Percentiles rank a stretch among this genome's conserved stretches.
Conservation (phyloP, 306 rosid genomes). For the Cucumis cinereus region DNA sequence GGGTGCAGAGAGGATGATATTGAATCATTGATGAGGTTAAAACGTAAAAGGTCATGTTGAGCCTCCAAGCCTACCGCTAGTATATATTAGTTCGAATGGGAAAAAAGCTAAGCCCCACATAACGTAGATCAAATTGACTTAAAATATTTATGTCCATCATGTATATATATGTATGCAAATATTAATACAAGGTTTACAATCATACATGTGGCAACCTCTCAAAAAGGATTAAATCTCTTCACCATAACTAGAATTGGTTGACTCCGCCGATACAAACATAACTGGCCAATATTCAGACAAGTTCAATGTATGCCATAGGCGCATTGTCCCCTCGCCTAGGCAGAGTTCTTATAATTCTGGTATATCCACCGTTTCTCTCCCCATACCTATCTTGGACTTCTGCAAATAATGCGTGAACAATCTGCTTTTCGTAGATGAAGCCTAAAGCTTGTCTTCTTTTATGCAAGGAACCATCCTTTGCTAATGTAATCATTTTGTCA, state of each 20-base stretch:
- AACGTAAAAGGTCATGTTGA: background rate
- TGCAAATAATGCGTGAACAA: constrained; percentile 88
- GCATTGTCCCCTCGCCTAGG: constrained; percentile 97
- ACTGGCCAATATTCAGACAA: constrained; percentile 40
- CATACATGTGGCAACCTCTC: background rate
- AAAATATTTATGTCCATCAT: background rate
- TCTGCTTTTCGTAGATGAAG: constrained; percentile 83
- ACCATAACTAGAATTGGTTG: background rate
- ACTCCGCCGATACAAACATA: background rate
- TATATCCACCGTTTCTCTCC: constrained; percentile 88
- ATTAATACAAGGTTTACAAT: constrained; percentile 1
- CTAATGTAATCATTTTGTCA: constrained; percentile 90
- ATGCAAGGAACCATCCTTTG: constrained; percentile 88
- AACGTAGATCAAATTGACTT: background rate
- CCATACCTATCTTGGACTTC: constrained; percentile 88
- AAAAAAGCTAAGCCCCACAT: background rate
- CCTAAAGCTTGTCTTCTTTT: constrained; percentile 98
- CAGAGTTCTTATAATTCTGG: constrained; percentile 69
- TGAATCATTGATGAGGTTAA: background rate
- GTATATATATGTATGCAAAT: background rate
- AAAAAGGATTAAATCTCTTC: background rate
- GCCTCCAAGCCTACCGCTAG: background rate
- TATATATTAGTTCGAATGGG: background rate
- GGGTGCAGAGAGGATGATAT: background rate
- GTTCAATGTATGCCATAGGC: constrained; percentile 94